Evolutionary conservation across 148 eudicot species (phyloP), one percentile per base, ranked within the genome.

Genomic region (Suaeda aralocaspica): DNA sequence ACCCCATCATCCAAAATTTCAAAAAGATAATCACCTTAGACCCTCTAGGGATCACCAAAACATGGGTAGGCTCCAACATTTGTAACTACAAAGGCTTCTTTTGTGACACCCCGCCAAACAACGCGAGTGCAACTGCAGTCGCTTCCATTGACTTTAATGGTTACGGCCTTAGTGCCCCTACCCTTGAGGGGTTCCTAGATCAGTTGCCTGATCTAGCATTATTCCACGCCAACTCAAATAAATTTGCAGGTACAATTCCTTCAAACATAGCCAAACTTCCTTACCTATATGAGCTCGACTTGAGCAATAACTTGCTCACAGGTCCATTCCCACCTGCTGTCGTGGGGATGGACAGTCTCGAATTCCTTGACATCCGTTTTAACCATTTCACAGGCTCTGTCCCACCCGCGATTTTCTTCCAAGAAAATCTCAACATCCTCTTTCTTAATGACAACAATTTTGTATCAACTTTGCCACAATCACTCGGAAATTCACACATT

Each of bases 141-240:
- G 97, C 95, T 19, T 87, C 96, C 48, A 77, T 89, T 0, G 96
- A 92, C 62, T 92, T 92, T 83, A 92, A 92, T 19, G 97, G 97
- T 0, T 92, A 81, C 74, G 87, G 81, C 0, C 73, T 89, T 7
- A 26, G 72, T 0, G 92, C 95, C 0, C 88, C 92, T 3, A 74
- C 89, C 0, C 78, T 92, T 1, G 75, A 76, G 50, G 93, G 91
- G 22, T 90, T 92, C 74, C 78, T 92, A 16, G 93, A 92, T n/a
- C 80, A 78, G 65, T 85, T 92, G 28, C 93, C 89, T 0, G 96
- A 90, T 59, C 52, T 90, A 49, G 93, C 92, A 2, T 71, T 92
- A 9, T 92, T 92, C 68, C 98, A 92, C 44, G 98, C 93, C 24
- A 92, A 92, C 61, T 84, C 98, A 34, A 92, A 92, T 84, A 78